Base-by-base conservation (phyloP, 495 filamentous ascomycete genomes). In the Penicillium silybi region DNA sequence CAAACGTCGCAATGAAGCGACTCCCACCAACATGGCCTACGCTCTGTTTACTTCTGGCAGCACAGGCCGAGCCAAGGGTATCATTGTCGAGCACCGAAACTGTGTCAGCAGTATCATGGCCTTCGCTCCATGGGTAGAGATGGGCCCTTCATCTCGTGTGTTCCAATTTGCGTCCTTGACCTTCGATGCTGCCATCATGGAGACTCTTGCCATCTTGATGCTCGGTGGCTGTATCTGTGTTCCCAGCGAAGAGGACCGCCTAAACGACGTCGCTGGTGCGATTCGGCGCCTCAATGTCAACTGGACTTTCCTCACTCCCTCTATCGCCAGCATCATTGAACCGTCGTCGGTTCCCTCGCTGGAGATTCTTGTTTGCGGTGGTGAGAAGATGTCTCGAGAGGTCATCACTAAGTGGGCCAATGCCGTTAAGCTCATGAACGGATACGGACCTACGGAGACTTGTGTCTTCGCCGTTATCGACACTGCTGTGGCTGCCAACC, bases 181-280 rank as follows among this genome's bases (percentile, higher is more conserved):
- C 0, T 82, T 81, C 42, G 79, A 82, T 58, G 78, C 77, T 17
- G 74, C 71, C 17, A 58, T 81, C 17, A 60, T 77, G 64, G 78
- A 82, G 51, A 71, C 74, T 9, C 59, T 81, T 11, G 74, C 70
- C 10, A 72, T 77, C 5, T 52, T 81, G 16, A 78, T 79, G 48
- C 47, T 71, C n/a, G 85, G 85, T 17, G 84, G 77, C 22, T 80
- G 74, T 47, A 68, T 85, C 3, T 88, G 85, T 60, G 73, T 88
- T 26, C 82, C 81, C 2, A 78, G 73, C 57, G 79, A 84, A 38
- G 66, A 84, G 9, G 77, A 83, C 10, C 67, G 81, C 6, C 58
- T 80, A 16, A 77, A 76, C 40, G 72, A 81, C 57, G 59, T 81
- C 16, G 62, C 69, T 9, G 71, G 70, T 43, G 70, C 71, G 3